phyloP scores from a whole-genome alignment of 2,329 filamentous ascomycete genomes.

The Amphichorda felina region DNA sequence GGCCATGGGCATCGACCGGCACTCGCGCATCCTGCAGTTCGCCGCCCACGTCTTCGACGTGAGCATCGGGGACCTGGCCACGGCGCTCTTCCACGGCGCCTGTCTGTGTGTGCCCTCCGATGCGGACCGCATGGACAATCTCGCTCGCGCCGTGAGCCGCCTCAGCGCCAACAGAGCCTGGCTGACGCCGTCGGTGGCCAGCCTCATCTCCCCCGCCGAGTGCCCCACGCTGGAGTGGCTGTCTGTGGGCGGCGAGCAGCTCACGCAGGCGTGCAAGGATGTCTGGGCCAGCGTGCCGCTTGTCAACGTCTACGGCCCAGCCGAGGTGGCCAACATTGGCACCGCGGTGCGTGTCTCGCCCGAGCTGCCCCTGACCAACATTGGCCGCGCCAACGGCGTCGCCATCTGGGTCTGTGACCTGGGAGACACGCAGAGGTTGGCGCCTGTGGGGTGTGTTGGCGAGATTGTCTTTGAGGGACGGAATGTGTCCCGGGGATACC shows the following conservation, averaged over 20 bases:
- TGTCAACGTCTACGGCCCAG: constrained; percentile 9
- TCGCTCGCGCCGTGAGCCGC: constrained; percentile 4
- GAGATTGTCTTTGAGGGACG: not conserved
- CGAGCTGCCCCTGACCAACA: not conserved
- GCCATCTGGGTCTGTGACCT: too few species aligned
- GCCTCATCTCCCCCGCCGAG: not conserved
- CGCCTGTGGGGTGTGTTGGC: too few species aligned
- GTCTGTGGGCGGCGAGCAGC: constrained; percentile 3
- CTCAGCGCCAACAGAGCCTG: constrained; percentile 10
- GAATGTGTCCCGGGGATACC: constrained; percentile 20
- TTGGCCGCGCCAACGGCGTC: not conserved
- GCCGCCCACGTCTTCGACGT: constrained; percentile 7
- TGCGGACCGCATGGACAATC: constrained; percentile 4
- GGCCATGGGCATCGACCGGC: constrained; percentile 10
- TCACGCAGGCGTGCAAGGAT: not conserved
- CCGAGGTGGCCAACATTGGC: constrained; percentile 3
- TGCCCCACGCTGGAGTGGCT: constrained; percentile 1
- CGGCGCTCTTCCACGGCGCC: constrained; percentile 4
- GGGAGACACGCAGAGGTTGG: too few species aligned
- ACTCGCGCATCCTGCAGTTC: constrained; percentile 16
- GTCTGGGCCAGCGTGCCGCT: not conserved
- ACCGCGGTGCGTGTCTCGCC: not conserved
- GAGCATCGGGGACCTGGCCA: constrained; percentile 5
- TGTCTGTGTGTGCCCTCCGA: constrained; percentile 6
- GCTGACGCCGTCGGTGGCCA: constrained; percentile 5